Conservation (phyloP, 345 rosid species). For the Brassica cretica region DNA sequence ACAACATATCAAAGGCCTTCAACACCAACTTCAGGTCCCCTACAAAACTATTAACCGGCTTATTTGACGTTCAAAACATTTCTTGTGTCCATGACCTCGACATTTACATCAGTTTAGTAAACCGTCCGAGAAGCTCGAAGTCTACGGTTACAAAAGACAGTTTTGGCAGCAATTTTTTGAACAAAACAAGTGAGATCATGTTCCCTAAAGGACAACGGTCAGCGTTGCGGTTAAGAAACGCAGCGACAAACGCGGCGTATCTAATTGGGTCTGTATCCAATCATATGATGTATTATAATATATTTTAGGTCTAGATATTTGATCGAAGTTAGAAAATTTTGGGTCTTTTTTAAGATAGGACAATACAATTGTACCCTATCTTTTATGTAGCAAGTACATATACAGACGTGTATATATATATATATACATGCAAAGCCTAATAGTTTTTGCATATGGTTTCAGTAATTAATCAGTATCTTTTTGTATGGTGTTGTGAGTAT, state of each 20-base stretch:
- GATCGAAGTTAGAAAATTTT: conserved; percentile 19
- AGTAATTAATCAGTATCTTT: background rate
- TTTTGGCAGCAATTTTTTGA: conserved; percentile 38
- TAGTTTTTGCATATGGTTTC: background rate
- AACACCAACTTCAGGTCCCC: conserved; percentile 81
- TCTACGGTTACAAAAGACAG: conserved; percentile 12
- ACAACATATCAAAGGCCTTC: conserved; percentile 92
- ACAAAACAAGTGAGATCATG: conserved; percentile 45
- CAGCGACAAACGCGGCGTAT: conserved; percentile 46
- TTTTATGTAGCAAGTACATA: no score
- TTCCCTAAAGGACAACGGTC: conserved; percentile 25
- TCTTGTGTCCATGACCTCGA: conserved; percentile 75
- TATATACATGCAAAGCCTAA: background rate
- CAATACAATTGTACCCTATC: background rate
- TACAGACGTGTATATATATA: background rate
- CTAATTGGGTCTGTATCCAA: conserved; percentile 45
- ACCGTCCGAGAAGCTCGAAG: conserved; percentile 37
- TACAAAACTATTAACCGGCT: conserved; percentile 9
- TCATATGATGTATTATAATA: conserved; percentile 30
- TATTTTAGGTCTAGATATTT: conserved; percentile 26
- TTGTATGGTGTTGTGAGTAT: background rate
- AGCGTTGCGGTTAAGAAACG: conserved; percentile 44
- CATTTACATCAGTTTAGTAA: conserved; percentile 58
- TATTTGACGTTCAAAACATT: conserved; percentile 58
- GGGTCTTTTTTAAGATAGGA: background rate